phyloP scores from a whole-genome alignment of 148 eudicot genomes.

The Chenopodium album region DNA sequence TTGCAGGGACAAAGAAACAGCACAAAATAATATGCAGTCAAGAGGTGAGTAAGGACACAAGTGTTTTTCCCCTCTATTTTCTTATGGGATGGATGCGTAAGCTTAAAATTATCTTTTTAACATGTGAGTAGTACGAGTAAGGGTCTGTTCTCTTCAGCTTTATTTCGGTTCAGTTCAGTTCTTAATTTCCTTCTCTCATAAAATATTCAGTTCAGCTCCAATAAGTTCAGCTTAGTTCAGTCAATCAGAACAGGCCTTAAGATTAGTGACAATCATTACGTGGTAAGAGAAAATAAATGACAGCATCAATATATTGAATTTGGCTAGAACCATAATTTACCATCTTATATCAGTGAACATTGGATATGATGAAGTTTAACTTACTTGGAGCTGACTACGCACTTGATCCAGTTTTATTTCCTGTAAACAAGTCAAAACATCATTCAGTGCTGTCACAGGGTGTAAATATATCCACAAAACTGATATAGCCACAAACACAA shows the following conservation, averaged over 20 bases:
- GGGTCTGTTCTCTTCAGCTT: too few relatives aligned
- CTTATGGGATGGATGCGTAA: neutral
- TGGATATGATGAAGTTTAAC: neutral
- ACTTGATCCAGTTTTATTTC: slow-evolving; percentile 71
- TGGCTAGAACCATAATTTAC: neutral
- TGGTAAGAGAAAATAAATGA: neutral
- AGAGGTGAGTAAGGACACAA: neutral
- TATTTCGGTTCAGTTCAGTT: too few relatives aligned
- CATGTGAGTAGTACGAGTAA: too few relatives aligned
- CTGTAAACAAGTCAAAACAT: slow-evolving; percentile 38
- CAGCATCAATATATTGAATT: neutral
- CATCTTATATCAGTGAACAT: neutral
- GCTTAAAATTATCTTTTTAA: too few relatives aligned
- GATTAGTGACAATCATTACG: neutral
- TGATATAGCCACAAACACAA: neutral
- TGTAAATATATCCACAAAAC: neutral
- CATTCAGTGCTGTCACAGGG: slow-evolving; percentile 4
- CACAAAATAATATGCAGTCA: neutral
- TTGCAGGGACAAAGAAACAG: neutral
- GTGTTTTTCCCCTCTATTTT: neutral
- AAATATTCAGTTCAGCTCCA: too few relatives aligned
- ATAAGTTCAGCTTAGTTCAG: too few relatives aligned
- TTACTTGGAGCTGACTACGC: slow-evolving; percentile 80
- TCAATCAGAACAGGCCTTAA: too few relatives aligned
- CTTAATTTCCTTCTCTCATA: too few relatives aligned